Evolutionary conservation across 2,329 filamentous ascomycete species (phyloP), one percentile per base, ranked within the genome.

Genomic region (Aspergillus sp.): DNA sequence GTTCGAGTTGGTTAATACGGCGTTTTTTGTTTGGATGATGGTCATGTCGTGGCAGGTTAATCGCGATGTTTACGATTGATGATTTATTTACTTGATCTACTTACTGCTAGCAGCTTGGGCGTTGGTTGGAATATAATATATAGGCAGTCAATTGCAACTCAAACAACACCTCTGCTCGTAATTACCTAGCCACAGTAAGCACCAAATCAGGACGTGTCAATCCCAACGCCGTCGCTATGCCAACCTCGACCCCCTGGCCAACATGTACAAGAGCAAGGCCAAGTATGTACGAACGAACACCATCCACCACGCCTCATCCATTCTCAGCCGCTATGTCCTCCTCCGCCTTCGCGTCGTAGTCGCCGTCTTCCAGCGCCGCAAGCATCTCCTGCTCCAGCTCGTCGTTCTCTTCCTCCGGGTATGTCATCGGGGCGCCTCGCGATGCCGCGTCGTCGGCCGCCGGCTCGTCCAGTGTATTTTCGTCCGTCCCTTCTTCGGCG

Each of bases 11-110:
- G 64, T 80, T 11, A 74, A 74, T 24, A 66, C 67, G 1, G 67
- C 78, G n/a, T 77, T 80, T 45, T 68, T 78, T 48, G 51, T 79
- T 14, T 80, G 75, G 72, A 77, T 80, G 72, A 73, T 79, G 52
- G 57, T 80, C 29, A 71, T 80, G 65, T 71, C 69, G 4, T 69
- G 62, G 53, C 69, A 74, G 47, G 73, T 77, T 27, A 49, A 60
- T 45, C 50, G 53, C 8, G 53, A 60, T 47, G 48, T 53, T 26
- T 43, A 45, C 39, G 33, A 44, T 28, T 45, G 15, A 37, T 37
- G 14, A 5, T 17, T 32, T 8, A 20, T 19, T 40, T 24, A 13
- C 30, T 17, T 14, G 12, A 30, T 32, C 17, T 17, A 22, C 14
- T 24, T 15, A 6, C 15, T 27, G 25, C 14, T 20, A 30, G 20